Evolutionary conservation across 1,284 basidiomycete species (phyloP).

Genomic region (Hemileia vastatrix): DNA sequence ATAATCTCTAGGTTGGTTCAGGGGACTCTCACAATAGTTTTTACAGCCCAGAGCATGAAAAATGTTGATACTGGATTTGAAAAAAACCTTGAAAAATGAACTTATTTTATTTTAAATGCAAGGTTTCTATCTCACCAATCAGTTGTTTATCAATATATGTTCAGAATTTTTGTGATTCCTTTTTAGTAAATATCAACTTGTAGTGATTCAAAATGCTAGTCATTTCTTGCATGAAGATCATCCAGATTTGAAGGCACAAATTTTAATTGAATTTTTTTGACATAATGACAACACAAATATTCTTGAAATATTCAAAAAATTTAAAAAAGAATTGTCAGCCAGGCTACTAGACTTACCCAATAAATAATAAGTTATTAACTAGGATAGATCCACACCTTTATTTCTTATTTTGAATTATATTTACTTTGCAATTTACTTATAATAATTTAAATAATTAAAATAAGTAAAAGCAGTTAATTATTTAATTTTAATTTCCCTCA

Average conservation of each 20-base stretch:
- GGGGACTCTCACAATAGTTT: conserved; percentile 67
- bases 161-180: conserved; percentile 10
- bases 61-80: conserved; percentile 78
- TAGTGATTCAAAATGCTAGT: conserved; percentile 73
- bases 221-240: conserved; percentile 95
- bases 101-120: conserved; percentile 95
- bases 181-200: conserved; percentile 90
- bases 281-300: too few species aligned
- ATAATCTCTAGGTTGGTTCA: conserved; percentile 68
- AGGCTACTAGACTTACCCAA: too few species aligned
- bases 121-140: not conserved
- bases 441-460: too few species aligned
- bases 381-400: too few species aligned
- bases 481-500: too few species aligned
- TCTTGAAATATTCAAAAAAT: too few species aligned
- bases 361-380: too few species aligned
- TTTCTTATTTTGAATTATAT: too few species aligned
- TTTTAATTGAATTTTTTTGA: conserved; percentile 79
- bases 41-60: conserved; percentile 66
- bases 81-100: conserved; percentile 81
- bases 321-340: too few species aligned
- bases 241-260: conserved; percentile 64
- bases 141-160: not conserved
- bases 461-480: too few species aligned
- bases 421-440: too few species aligned